These are phyloP conservation scores for Komagataella phaffii DNA, from an alignment of 805 yeast genomes.

Conservation along the genomic window DNA sequence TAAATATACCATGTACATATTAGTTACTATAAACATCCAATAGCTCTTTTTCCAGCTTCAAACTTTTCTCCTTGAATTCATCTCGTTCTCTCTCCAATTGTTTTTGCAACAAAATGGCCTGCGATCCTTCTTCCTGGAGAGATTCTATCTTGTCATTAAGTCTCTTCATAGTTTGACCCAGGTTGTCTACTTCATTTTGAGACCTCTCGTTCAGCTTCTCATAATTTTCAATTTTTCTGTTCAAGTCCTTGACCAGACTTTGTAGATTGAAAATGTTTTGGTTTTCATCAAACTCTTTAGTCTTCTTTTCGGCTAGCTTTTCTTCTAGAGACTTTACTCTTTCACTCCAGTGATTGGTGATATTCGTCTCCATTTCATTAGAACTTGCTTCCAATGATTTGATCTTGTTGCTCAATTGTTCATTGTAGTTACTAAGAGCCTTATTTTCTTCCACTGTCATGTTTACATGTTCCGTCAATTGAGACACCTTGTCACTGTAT, in stretches of 20 bases:
- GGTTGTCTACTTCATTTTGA: slow-evolving; percentile 44
- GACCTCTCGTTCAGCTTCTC: slow-evolving; percentile 33
- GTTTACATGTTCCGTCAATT: slow-evolving; percentile 37
- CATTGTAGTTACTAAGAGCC: slow-evolving; percentile 41
- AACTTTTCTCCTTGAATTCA: slow-evolving; percentile 37
- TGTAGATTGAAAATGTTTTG: slow-evolving; percentile 37
- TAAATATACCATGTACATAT: not conserved
- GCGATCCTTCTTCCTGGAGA: slow-evolving; percentile 30
- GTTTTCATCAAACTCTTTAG: slow-evolving; percentile 34
- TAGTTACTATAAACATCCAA: slow-evolving; percentile 37
- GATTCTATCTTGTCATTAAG: slow-evolving; percentile 28
- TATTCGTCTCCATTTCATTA: slow-evolving; percentile 36
- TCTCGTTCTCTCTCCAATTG: slow-evolving; percentile 43
- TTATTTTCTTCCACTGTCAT: slow-evolving; percentile 56
- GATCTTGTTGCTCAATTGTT: slow-evolving; percentile 32
- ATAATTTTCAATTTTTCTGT: slow-evolving; percentile 37
- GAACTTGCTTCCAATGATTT: slow-evolving; percentile 32
- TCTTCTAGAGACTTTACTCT: slow-evolving; percentile 40
- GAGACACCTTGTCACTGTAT: slow-evolving; percentile 15
- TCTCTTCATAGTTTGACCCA: slow-evolving; percentile 34
- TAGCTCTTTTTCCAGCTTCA: slow-evolving; percentile 42
- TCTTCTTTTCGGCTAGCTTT: slow-evolving; percentile 31
- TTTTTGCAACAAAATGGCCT: slow-evolving; percentile 25
- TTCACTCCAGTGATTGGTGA: slow-evolving; percentile 41
- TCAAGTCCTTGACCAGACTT: slow-evolving; percentile 39